A percentile compares a stretch with the other conserved stretches of the same genome.
phyloP scores from a whole-genome alignment of 257 asterid genomes.

The Asclepias syriaca region DNA sequence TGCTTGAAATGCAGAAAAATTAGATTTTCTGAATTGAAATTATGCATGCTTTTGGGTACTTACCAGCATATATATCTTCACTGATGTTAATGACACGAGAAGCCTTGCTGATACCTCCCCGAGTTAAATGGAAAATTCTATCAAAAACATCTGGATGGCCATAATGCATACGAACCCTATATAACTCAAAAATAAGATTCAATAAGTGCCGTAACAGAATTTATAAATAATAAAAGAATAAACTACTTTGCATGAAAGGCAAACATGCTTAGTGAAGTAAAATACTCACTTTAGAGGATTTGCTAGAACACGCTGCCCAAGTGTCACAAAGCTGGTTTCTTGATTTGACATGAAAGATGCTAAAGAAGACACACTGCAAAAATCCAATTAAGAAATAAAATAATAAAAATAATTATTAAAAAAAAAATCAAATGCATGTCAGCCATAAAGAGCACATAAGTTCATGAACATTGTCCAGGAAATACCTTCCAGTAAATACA shows the following conservation, averaged over 20 bases:
- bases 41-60: neutral
- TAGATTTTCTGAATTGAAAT: neutral
- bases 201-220: neutral
- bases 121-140: slow-evolving; percentile 89
- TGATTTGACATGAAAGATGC: slow-evolving; percentile 97
- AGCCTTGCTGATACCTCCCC: slow-evolving; percentile 99
- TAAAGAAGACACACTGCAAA: slow-evolving; percentile 93
- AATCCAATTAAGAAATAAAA: slow-evolving; percentile 15
- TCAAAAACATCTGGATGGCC: slow-evolving; percentile 99
- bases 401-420: too few species aligned
- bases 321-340: slow-evolving; percentile 96
- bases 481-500: slow-evolving; percentile 95
- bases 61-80: slow-evolving; percentile 94
- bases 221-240: too few species aligned
- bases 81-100: slow-evolving; percentile 95
- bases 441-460: slow-evolving; percentile 9
- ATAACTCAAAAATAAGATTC: slow-evolving; percentile 7
- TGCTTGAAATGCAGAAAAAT: neutral
- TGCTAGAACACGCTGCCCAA: slow-evolving; percentile 97
- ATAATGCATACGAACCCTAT: slow-evolving; percentile 97
- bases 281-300: slow-evolving; percentile 84
- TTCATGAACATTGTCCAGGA: slow-evolving; percentile 4
- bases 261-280: slow-evolving; percentile 11
- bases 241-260: slow-evolving; percentile 16
- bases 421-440: slow-evolving; percentile 12